Percentiles rank a stretch among this genome's conserved stretches.
Conservation (phyloP, 352 stramenopile genomes). For the Pythium vanterpoolii region DNA sequence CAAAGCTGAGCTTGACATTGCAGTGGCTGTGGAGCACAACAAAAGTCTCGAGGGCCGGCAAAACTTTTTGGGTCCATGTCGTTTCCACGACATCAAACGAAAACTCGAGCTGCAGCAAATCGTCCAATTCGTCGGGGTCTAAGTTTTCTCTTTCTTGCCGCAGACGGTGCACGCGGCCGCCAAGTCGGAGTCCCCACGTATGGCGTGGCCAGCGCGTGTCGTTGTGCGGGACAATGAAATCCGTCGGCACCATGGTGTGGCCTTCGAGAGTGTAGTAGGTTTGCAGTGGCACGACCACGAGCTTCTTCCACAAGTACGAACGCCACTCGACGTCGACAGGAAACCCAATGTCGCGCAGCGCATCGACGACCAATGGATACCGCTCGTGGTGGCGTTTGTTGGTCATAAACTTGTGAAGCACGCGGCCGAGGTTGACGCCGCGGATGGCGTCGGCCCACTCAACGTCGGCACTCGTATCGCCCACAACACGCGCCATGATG, state of each 20-base stretch:
- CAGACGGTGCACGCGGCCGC: conserved; percentile 27
- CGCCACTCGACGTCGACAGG: conserved; percentile 23
- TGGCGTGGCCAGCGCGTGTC: conserved; percentile 28
- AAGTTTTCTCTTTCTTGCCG: conserved; percentile 8
- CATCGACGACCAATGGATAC: conserved; percentile 11
- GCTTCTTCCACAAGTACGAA: conserved; percentile 13
- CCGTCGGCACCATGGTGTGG: conserved; percentile 30
- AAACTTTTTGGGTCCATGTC: conserved; percentile 19
- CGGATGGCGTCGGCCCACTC: conserved; percentile 10
- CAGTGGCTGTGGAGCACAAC: conserved; percentile 13
- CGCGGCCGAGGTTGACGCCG: conserved; percentile 22
- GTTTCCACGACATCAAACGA: conserved; percentile 22
- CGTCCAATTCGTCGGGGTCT: conserved; percentile 5
- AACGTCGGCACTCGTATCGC: not conserved
- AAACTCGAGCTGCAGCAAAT: conserved; percentile 24
- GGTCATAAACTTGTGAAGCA: conserved; percentile 26
- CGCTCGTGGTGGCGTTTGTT: conserved; percentile 18
- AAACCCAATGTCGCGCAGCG: conserved; percentile 18
- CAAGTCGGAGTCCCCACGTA: conserved; percentile 36
- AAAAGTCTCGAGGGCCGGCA: conserved; percentile 20
- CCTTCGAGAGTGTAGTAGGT: conserved; percentile 32
- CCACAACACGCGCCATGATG: conserved; percentile 4
- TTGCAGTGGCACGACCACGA: conserved; percentile 21
- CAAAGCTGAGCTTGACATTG: conserved; percentile 17
- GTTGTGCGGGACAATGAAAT: conserved; percentile 37